Evolutionary conservation across 2,329 filamentous ascomycete species (phyloP), one percentile per base, ranked within the genome.

Genomic region (Plenodomus lindquistii): DNA sequence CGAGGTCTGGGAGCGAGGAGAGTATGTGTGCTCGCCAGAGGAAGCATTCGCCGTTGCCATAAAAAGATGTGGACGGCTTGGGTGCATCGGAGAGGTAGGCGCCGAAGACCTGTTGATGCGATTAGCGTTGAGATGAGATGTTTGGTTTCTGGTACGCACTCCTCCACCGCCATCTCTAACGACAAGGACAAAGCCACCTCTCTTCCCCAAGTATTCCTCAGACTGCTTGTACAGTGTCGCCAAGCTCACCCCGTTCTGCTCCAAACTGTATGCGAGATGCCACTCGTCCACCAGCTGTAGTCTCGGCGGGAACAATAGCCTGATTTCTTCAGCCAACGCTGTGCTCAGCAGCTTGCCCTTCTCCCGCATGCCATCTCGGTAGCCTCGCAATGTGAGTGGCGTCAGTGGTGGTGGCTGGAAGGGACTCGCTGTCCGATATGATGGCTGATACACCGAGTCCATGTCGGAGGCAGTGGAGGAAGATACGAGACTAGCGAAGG

Each of bases 41-140:
- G 72, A 95, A 99, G 74, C 93, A 97, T 73, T 99, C 94, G 63
- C 94, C 94, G 11, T 91, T 97, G 64, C 94, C 94, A 72, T 89
- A 99, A 78, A 96, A 99, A 55, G 92, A 88, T 2, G 90, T 76
- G 1, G 85, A 79, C 0, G 91, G 89, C 60, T 88, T 89, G 10
- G 93, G 92, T 42, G 88, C 81, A 70, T 99, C 93, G 43, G 91
- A 95, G 44, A 97, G 84, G 72, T 97, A 97, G 44, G 92, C 92
- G 66, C 94, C 94, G 70, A 99, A 99, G 36, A 91, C 82, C 72
- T 74, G 50, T 43, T n/a, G 17, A 3, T 31, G 27, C 15, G 24
- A 18, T 60, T 35, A 60, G 57, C 37, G 47, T 16, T 16, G 27
- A 8, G 16, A 40, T 45, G 4, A 2, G 3, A 15, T 16, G 17